Conservation (phyloP, 345 rosid genomes). For the Turnera subulata region DNA sequence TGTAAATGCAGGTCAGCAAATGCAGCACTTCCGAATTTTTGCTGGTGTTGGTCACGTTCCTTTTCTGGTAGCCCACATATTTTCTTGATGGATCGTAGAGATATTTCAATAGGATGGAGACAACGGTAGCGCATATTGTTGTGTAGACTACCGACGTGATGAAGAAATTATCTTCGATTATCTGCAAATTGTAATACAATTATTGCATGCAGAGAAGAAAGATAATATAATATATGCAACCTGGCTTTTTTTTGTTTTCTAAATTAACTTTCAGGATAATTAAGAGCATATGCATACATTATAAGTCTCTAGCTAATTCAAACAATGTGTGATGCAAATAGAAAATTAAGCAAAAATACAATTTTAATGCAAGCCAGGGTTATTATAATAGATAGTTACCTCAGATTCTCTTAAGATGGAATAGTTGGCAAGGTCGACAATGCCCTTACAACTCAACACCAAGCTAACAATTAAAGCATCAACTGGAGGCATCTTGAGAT, state of each 20-base stretch:
- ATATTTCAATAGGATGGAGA: constrained; percentile 27
- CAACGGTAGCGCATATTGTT: constrained; percentile 9
- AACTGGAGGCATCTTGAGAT: constrained; percentile 6
- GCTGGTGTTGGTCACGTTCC: constrained; percentile 23
- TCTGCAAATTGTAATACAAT: not conserved
- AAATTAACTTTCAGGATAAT: too few species aligned
- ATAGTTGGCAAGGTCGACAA: constrained; percentile 19
- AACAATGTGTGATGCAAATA: too few species aligned
- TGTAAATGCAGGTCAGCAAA: constrained; percentile 49
- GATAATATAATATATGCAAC: too few species aligned
- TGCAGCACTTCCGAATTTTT: constrained; percentile 11
- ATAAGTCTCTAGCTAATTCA: too few species aligned
- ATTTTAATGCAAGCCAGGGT: not conserved
- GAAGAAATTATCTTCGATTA: not conserved
- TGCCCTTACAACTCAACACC: constrained; percentile 36
- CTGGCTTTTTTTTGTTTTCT: too few species aligned
- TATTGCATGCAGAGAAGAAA: too few species aligned
- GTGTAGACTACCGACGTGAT: not conserved
- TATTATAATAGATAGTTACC: not conserved
- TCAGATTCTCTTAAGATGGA: not conserved
- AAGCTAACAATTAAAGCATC: constrained; percentile 35
- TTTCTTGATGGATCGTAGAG: constrained; percentile 50
- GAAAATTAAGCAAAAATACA: not conserved
- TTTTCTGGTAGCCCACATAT: constrained; percentile 46
- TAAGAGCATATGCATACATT: too few species aligned